These are phyloP conservation scores for Mycena olivaceomarginata DNA, from an alignment of 768 basidiomycete genomes.

Conservation along the genomic window DNA sequence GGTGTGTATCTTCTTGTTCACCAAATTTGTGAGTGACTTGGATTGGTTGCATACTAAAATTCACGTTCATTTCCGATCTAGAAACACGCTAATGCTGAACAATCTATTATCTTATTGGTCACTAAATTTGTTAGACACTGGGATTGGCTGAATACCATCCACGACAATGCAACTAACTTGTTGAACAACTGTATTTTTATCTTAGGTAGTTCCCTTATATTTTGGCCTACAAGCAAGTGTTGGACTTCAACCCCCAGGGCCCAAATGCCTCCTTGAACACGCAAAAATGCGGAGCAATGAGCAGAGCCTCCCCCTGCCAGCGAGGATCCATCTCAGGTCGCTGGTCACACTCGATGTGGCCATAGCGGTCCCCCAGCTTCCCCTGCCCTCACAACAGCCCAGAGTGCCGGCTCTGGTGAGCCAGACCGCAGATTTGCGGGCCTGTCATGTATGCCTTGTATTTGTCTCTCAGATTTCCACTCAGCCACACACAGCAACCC, in stretches of 20 bases:
- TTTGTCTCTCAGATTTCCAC: constrained; percentile 1
- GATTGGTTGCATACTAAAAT: background rate
- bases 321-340: background rate
- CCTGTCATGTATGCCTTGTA: constrained; percentile 12
- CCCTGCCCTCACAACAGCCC: background rate
- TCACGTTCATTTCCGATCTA: background rate
- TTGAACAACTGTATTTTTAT: constrained; percentile 18
- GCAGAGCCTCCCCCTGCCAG: background rate
- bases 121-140: constrained; percentile 9
- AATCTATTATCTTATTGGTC: constrained; percentile 6
- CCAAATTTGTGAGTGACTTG: background rate
- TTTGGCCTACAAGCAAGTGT: constrained; percentile 10
- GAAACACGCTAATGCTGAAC: background rate
- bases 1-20: constrained; percentile 1
- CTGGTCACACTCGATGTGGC: background rate
- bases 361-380: background rate
- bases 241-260: constrained; percentile 17
- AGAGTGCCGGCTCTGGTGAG: constrained; percentile 1
- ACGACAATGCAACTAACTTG: constrained; percentile 1
- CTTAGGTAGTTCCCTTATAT: constrained; percentile 16
- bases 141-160: background rate
- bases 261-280: constrained; percentile 2
- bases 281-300: constrained; percentile 1
- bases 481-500: constrained; percentile 1
- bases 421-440: background rate